Conservation (phyloP, 78 protist genomes). For the Dictyostelium capitatum region DNA sequence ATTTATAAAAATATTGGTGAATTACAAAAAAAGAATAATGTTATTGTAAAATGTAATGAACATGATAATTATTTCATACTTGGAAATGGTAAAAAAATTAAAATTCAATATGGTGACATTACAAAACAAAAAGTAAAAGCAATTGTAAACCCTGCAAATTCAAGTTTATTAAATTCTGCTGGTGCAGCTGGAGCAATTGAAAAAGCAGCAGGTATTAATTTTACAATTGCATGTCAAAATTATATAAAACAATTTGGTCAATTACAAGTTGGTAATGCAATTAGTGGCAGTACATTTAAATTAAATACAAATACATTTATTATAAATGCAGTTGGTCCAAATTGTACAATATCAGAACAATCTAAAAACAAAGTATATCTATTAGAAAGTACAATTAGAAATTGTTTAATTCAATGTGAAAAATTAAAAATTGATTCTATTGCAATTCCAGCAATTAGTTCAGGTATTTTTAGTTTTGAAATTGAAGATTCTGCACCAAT, state of each 20-base stretch:
- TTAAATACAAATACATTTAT: neutral
- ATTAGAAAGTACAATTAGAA: neutral
- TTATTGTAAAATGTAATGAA: neutral
- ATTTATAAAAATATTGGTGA: neutral
- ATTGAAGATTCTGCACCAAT: neutral
- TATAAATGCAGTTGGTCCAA: conserved; percentile 21
- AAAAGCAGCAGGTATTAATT: neutral
- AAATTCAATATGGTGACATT: neutral
- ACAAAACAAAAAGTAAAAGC: neutral
- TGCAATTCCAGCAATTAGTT: conserved; percentile 33
- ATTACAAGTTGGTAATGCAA: neutral
- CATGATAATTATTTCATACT: neutral
- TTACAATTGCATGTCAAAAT: neutral
- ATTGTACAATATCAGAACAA: neutral
- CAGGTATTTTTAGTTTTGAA: conserved; percentile 21
- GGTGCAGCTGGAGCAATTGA: conserved; percentile 17
- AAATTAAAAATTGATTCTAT: neutral
- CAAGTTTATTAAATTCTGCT: neutral
- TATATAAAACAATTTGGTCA: neutral
- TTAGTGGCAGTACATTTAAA: neutral
- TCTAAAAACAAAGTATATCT: neutral
- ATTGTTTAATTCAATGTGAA: neutral
- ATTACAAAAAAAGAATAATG: neutral
- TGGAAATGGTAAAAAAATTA: neutral
- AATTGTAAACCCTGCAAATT: conserved; percentile 21